Evolutionary conservation across 495 filamentous ascomycete genomes (phyloP), one percentile per base, ranked within the genome.

Genomic region (Xanthoparmelia taractica): DNA sequence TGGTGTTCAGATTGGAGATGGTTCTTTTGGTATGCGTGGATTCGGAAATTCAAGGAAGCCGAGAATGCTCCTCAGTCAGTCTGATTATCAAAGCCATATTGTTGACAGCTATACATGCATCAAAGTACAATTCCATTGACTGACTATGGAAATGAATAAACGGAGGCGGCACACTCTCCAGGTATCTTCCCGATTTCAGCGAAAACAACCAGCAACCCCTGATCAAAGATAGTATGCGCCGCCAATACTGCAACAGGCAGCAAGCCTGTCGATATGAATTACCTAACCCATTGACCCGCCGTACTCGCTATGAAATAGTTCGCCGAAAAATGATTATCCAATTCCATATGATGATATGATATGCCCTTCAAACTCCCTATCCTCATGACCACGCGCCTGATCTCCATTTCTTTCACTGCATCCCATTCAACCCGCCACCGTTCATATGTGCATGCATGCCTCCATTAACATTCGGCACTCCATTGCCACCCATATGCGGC

Each of bases 361-460:
- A 4, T 41, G 10, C n/a, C 31, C 50, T 4, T 33, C 50, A 36
- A 41, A 36, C 8, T 10, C 8, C 47, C 20, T 31, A 2, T 58
- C 18, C 40, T 13, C n/a, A 1, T 58, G 31, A 34, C 7, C 29
- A 33, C 7, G 15, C 29, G 29, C 29, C 15, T 54, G 27, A 54
- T 33, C 6, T 33, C 50, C 29, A 54, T n/a, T 36, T 56, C 50
- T 23, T 34, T 41, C 55, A 58, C 23, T 58, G 54, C 61, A 50
- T 58, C 54, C 61, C 61, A 40, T 55, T 55, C 40, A 63, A 50
- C 4, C 55, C 61, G 38, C 41, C 61, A 6, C 61, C 61, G 25
- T 63, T 63, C 61, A 59, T 27, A 50, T 63, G 61, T n/a, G 54
- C 40, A 41, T 63, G 61, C 33, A 57, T 31, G 31, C 0, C 18